A percentile compares a stretch with the other conserved stretches of the same genome.
Conservation (phyloP, 2,329 filamentous ascomycete species). For the Microdochium trichocladiopsis region DNA sequence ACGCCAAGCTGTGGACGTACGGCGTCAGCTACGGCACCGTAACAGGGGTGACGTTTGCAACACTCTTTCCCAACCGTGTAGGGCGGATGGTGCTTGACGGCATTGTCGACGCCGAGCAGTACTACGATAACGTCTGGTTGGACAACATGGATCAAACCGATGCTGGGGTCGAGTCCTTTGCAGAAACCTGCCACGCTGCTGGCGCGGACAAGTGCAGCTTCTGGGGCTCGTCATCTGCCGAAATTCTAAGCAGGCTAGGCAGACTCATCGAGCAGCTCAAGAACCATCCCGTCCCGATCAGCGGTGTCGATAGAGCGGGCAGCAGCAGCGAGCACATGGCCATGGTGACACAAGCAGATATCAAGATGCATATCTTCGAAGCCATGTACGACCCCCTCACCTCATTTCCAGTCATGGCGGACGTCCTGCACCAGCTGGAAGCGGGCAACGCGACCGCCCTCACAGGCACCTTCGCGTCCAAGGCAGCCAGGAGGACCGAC, state of each 20-base stretch:
- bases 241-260: slow-evolving; percentile 17
- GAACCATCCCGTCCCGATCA: slow-evolving; percentile 15
- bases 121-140: slow-evolving; percentile 14
- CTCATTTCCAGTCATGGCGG: slow-evolving; percentile 17
- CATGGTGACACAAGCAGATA: slow-evolving; percentile 20
- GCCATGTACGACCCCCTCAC: slow-evolving; percentile 12
- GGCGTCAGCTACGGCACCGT: slow-evolving; percentile 22
- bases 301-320: slow-evolving; percentile 7
- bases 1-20: slow-evolving; percentile 19
- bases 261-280: slow-evolving; percentile 14
- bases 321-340: slow-evolving; percentile 9
- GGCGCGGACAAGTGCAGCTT: slow-evolving; percentile 17
- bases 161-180: slow-evolving; percentile 10
- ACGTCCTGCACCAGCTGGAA: slow-evolving; percentile 17
- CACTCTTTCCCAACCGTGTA: slow-evolving; percentile 29
- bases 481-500: slow-evolving; percentile 8
- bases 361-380: slow-evolving; percentile 17
- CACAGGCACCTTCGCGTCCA: slow-evolving; percentile 9
- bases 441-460: slow-evolving; percentile 16
- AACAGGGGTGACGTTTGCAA: slow-evolving; percentile 21
- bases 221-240: slow-evolving; percentile 17
- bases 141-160: slow-evolving; percentile 14
- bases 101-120: slow-evolving; percentile 14
- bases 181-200: slow-evolving; percentile 14
- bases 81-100: slow-evolving; percentile 27